Evolutionary conservation across 2,329 filamentous ascomycete genomes (phyloP).

Genomic region (Microcera coccophila): DNA sequence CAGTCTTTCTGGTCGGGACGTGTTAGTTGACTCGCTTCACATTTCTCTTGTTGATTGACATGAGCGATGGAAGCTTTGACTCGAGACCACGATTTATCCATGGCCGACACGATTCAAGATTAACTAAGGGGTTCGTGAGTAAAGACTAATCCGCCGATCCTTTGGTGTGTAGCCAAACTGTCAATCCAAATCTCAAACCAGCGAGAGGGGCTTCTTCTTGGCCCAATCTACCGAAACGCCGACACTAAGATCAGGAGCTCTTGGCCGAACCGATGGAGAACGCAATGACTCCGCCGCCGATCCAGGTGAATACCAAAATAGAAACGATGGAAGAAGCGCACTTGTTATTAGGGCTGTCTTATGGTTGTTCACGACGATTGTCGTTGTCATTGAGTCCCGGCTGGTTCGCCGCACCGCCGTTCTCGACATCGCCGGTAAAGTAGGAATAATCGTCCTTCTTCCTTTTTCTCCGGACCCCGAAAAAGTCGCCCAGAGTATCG

Average conservation of each 20-base stretch:
- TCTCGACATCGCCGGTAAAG: conserved; percentile 19
- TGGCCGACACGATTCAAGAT: conserved; percentile 7
- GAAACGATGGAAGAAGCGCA: conserved; percentile 14
- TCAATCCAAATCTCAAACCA: not conserved
- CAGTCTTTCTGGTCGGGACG: not conserved
- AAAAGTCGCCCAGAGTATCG: conserved; percentile 40
- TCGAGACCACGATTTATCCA: conserved; percentile 10
- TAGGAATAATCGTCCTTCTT: conserved; percentile 22
- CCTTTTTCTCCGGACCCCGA: conserved; percentile 34
- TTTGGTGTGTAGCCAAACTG: conserved; percentile 1
- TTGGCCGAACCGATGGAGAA: conserved; percentile 4
- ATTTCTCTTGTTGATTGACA: conserved; percentile 22
- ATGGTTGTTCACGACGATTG: not conserved
- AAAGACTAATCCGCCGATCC: not conserved
- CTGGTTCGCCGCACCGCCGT: conserved; percentile 11
- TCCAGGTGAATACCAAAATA: conserved; percentile 14
- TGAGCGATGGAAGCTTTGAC: conserved; percentile 13
- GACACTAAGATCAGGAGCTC: conserved; percentile 21
- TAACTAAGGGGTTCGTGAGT: conserved; percentile 1
- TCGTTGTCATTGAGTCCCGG: conserved; percentile 3
- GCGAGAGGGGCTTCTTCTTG: conserved; percentile 1
- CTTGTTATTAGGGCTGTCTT: conserved; percentile 5
- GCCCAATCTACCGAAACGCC: conserved; percentile 25
- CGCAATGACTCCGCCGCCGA: conserved; percentile 20
- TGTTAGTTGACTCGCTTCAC: not conserved